Evolutionary conservation across 306 rosid species (phyloP), one percentile per base, ranked within the genome.

Genomic region (Luffa acutangula): DNA sequence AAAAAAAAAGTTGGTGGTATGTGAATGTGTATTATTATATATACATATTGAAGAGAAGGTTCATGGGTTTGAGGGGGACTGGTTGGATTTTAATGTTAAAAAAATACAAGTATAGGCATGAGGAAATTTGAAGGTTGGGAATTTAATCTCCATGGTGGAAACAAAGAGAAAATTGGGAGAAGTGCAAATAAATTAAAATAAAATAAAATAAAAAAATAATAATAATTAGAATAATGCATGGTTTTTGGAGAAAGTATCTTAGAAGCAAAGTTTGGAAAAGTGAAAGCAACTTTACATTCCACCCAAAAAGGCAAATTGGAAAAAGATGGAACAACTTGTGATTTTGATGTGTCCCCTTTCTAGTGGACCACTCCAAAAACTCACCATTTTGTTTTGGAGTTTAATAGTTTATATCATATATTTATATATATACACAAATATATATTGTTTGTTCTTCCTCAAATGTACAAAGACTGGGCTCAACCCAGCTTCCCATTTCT

Each of bases 271-370:
- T n/a, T 21, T 34, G 20, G 67, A 66, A 78, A 54, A 67, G 75
- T 76, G 78, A 79, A 70, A 76, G 82, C 78, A 70, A 51, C 81
- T 79, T 82, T 62, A 9, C 74, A 67, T 69, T 46, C 81, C 81
- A 79, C 77, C 82, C 57, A 81, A 85, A 85, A 81, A 79, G 77
- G 62, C 31, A 74, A 62, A 37, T 74, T 51, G 60, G 58, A 72
- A 48, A 72, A 72, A 25, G 77, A 72, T 48, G 21, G 59, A 74
- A 49, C 58, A 41, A 46, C 21, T 51, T 78, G 60, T 49, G 76
- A 79, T 36, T 58, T 60, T 18, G 78, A 76, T 80, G 81, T 76
- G 77, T 53, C 20, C 20, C 59, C 21, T n/a, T 53, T 53, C 25
- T 56, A n/a, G 33, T 56, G 62, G 62, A 56, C 62, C 31, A 8